Evolutionary conservation across 305 asterid species (phyloP).

Genomic region (Fraxinus xanthoxyloides): DNA sequence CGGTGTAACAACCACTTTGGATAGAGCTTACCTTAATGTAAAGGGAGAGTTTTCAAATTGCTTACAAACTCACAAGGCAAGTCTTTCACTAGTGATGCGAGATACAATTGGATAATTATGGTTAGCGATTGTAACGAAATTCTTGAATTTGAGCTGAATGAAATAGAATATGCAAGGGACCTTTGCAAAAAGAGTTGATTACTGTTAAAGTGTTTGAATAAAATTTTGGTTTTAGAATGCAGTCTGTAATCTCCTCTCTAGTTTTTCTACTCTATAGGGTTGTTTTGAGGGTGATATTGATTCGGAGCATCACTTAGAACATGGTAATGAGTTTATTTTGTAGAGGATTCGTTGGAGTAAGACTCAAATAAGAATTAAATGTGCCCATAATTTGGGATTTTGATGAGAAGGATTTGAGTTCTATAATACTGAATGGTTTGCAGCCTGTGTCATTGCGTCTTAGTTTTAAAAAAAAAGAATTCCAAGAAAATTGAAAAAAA

Average conservation of each 20-base stretch:
- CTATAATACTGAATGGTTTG: neutral
- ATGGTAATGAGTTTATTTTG: neutral
- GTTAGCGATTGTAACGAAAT: neutral
- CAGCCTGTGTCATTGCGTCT: neutral
- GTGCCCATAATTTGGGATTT: neutral
- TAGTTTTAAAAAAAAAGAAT: no score
- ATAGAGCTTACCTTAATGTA: neutral
- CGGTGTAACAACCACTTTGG: neutral
- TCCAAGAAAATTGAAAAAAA: neutral
- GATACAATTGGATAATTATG: neutral
- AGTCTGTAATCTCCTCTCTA: no score
- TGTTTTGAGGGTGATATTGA: neutral
- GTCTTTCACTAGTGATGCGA: neutral
- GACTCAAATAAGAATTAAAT: neutral
- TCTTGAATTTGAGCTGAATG: neutral
- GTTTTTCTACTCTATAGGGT: no score
- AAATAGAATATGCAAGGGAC: neutral
- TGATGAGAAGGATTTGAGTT: neutral
- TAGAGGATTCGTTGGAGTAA: neutral
- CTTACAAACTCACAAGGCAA: neutral
- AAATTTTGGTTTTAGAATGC: no score
- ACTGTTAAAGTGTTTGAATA: neutral
- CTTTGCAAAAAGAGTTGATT: neutral
- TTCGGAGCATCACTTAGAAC: neutral
- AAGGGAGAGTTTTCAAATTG: neutral